phyloP scores from a whole-genome alignment of 2,329 filamentous ascomycete species.

The Nemania serpens region DNA sequence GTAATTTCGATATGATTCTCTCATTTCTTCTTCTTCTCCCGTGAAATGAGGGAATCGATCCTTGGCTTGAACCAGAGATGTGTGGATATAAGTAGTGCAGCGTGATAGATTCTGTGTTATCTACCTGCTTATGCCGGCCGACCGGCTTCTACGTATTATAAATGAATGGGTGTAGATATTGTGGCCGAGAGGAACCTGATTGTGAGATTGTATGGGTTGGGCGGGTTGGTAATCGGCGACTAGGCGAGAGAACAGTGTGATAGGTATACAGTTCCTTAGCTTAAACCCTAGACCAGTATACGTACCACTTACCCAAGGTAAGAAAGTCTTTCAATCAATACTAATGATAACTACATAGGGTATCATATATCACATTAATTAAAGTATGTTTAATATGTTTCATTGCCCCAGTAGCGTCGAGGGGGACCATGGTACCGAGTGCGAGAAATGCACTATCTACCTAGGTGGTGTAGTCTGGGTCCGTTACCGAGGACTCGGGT shows the following conservation, averaged over 20 bases:
- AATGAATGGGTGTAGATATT: background rate
- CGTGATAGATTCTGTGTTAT: background rate
- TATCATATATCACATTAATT: too few species aligned
- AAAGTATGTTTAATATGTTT: too few species aligned
- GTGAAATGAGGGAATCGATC: background rate
- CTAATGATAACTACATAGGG: too few species aligned
- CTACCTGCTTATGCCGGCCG: background rate
- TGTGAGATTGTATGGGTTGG: too few species aligned
- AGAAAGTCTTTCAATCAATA: too few species aligned
- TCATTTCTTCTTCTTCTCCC: background rate
- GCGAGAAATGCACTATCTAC: too few species aligned
- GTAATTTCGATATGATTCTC: background rate
- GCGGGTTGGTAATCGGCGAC: too few species aligned
- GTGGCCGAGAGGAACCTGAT: background rate
- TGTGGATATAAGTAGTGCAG: conserved; percentile 12
- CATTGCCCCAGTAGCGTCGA: too few species aligned
- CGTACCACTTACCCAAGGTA: too few species aligned
- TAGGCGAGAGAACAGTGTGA: too few species aligned
- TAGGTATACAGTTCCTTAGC: too few species aligned
- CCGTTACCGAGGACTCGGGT: background rate
- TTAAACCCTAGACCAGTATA: too few species aligned
- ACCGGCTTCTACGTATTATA: background rate
- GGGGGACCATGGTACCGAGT: background rate
- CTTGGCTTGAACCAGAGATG: conserved; percentile 16
- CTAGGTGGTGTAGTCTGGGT: background rate